Base-by-base conservation (phyloP, 2,329 filamentous ascomycete species). In the Aureobasidium subglaciale region DNA sequence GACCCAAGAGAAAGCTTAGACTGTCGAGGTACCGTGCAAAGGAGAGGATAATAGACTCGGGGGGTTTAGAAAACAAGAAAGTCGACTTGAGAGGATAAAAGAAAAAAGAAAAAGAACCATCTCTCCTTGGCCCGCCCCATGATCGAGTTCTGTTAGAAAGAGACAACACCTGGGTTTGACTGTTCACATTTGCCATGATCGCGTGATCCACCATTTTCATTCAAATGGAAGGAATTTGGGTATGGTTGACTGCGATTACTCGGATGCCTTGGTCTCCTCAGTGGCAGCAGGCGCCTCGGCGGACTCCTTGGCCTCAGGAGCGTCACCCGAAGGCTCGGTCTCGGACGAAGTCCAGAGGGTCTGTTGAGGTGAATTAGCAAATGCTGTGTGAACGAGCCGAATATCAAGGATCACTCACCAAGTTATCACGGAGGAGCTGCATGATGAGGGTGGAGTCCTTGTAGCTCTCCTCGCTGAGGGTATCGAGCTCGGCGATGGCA, bases 311-410 rank as follows among this genome's bases (percentile, higher is more conserved):
- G 83, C 73, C 59, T 76, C 72, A 24, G 50, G 67, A 45, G 63
- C 54, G 63, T 76, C 75, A 61, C 81, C 79, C 64, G 86, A 77
- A 68, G 88, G 83, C 81, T 97, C 93, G 62, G 91, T 89, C 84
- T 97, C 93, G 65, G 92, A 97, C 59, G 92, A 97, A 70, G 93
- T 97, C 93, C 93, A 97, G 75, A 97, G 90, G 64, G 93, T 97
- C 91, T 96, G 65, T 42, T 56, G 4, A 56, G 48, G 25, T 64
- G 13, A 42, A 75, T 73, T 49, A 53, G 50, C 8, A 34, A 18
- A 40, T 50, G 3, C 7, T 13, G 10, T 13, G 5, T 11, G n/a
- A 2, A 10, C 50, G 11, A 25, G 5, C 13, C 15, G 5, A 9
- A 55, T 53, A 55, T 46, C 55, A 34, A 34, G n/a, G 18, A 25